Evolutionary conservation across 768 basidiomycete species (phyloP), one percentile per base, ranked within the genome.

Genomic region (Agaricus blazei): DNA sequence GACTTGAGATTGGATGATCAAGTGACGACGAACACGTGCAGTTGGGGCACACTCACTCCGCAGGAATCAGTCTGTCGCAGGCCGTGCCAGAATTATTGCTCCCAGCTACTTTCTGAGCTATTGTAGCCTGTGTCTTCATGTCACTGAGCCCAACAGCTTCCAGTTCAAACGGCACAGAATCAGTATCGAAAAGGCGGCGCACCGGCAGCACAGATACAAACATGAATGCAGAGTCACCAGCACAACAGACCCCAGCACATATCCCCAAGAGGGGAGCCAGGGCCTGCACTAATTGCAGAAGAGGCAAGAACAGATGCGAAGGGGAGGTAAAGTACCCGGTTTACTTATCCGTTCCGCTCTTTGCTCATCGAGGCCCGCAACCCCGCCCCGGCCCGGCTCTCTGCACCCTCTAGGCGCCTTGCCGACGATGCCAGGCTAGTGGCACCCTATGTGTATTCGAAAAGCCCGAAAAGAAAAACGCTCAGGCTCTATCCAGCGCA

Each of bases 231-330:
- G 71, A 75, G 31, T 52, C 69, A 34, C 60, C 69, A 53, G 72
- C 72, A 61, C 65, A 67, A 59, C 54, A 54, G 41, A 54, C 69
- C 52, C 29, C 75, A 29, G 65, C 75, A n/a, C 88, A 92, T 69
- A 88, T 91, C 61, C 89, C 90, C 43, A 93, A 93, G 79, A 80
- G 90, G 63, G 91, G 91, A n/a, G 88, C 90, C 53, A 77, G 90
- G 60, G 91, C 91, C 52, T 93, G 91, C 68, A 92, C 90, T 14
- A 83, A 87, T 60, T 93, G 91, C 71, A 84, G 91, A 68, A 91
- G 90, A 64, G 91, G 91, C 56, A 94, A 93, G 77, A 94, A 94
- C 76, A 78, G 91, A 68, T 94, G 92, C 67, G 92, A 94, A 74
- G 90, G 91, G 71, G 91, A 92, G 81, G 90, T 90, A 65, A 67